Base-by-base conservation (phyloP, 2,329 filamentous ascomycete genomes). In the Penicillium sp. region DNA sequence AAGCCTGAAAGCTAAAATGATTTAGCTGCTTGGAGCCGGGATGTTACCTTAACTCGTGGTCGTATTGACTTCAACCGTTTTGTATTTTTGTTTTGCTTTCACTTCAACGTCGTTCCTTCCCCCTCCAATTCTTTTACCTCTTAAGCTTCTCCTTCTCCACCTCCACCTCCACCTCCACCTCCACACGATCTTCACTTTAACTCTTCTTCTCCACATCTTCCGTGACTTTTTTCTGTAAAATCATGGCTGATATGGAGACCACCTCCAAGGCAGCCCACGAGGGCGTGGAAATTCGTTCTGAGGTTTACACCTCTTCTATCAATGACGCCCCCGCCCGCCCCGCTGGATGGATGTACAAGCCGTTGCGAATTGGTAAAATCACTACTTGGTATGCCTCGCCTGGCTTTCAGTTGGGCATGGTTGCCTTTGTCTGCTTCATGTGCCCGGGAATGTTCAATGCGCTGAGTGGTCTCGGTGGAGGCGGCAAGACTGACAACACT, bases 381-480 rank as follows among this genome's bases (percentile, higher is more conserved):
- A 53, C 86, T 6, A 73, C 75, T 41, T 89, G 85, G 82, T 90
- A 88, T 69, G 88, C 88, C 40, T 89, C 87, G 57, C 88, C 88
- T 25, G 82, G 83, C 66, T 73, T 86, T 55, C 88, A 90, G 75
- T 79, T 90, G 41, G 68, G 58, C 58, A 82, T 90, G 80, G 86
- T 90, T 53, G 77, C 84, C 46, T 77, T 87, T 54, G 84, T 87
- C 40, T 87, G 84, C 67, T 87, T 88, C 77, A 68, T 88, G 61
- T 88, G 85, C 68, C 85, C 85, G 1, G 84, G 85, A 65, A 86
- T 87, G 83, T 87, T 83, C 74, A 87, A 87, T 63, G 83, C 85
- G 27, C 71, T 87, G 22, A 70, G 73, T 54, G 84, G 85, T 57
- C 75, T 87, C 44, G 85, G 85, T 54, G 85, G 84, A 58, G 82